Evolutionary conservation across 2,329 filamentous ascomycete genomes (phyloP), one percentile per base, ranked within the genome.

Genomic region (Leptographium flavum): DNA sequence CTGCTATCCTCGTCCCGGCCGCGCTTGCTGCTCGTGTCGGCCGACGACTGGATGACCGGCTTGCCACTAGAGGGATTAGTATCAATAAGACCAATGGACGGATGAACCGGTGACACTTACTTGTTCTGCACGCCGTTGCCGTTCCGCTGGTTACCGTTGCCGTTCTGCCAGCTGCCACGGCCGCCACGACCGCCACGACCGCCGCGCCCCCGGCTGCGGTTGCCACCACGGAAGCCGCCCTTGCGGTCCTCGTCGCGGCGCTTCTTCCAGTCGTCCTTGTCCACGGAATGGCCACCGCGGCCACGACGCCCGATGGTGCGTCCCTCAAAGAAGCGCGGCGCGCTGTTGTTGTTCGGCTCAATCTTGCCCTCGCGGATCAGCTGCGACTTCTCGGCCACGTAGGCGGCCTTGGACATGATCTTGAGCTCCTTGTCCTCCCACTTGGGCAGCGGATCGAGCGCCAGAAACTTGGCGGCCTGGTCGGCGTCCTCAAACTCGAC

Each of bases 401-500:
- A 98, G 17, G 78, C 83, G 56, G 77, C 76, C 79, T 98, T 98
- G 64, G 78, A 80, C 78, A 86, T 88, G 66, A 92, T 81, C 59
- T 79, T 67, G 43, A 96, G 71, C 30, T 86, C 79, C 53, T 84
- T 71, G 43, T 74, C 87, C 62, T 94, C 80, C 79, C 80, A 98
- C 61, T 81, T 76, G 48, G 92, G 92, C 62, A 83, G 80, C 19
- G 85, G 81, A 45, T 94, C 83, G 35, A 87, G 67, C 14, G 69
- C 77, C 49, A 95, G 67, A 65, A 98, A 98, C 48, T 79, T 78
- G 61, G 87, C 73, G 56, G 85, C 81, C 21, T 77, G 73, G 54
- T 93, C 85, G 57, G 87, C 81, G 42, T 76, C 76, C 50, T 76
- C 73, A 62, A 96, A 98, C 63, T 95, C 90, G 53, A 94, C 86